phyloP scores from a whole-genome alignment of 345 rosid genomes.

The Salix dunnii region DNA sequence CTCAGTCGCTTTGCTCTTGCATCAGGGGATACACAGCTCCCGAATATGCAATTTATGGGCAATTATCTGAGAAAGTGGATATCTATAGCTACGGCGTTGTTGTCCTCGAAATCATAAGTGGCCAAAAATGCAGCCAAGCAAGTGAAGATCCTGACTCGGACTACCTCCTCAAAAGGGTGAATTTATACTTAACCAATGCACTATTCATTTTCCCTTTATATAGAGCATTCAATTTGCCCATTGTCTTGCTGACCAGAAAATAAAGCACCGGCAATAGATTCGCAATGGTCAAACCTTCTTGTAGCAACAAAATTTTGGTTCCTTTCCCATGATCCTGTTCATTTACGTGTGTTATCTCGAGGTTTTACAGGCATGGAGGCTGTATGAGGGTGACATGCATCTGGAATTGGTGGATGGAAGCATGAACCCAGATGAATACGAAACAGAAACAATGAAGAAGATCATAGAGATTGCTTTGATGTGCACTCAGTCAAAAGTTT shows the following conservation, averaged over 20 bases:
- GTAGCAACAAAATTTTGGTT: too few relatives aligned
- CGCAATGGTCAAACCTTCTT: too few relatives aligned
- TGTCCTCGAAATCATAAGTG: slow-evolving; percentile 39
- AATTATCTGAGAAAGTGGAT: slow-evolving; percentile 39
- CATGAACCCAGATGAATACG: slow-evolving; percentile 15
- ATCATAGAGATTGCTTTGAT: slow-evolving; percentile 29
- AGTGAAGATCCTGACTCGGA: slow-evolving; percentile 7
- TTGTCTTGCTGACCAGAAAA: too few relatives aligned
- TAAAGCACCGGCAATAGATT: too few relatives aligned
- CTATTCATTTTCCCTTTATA: slow-evolving; percentile 6
- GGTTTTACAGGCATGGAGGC: slow-evolving; percentile 30
- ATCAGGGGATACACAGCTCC: slow-evolving; percentile 48
- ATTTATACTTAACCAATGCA: background rate
- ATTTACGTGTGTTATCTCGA: background rate
- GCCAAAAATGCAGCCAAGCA: slow-evolving; percentile 23
- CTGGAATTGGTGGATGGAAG: slow-evolving; percentile 24
- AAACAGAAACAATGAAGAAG: slow-evolving; percentile 23
- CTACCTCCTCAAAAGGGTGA: slow-evolving; percentile 25
- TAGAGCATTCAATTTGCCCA: too few relatives aligned
- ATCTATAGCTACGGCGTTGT: slow-evolving; percentile 42
- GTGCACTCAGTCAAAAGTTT: slow-evolving; percentile 26
- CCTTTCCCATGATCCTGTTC: background rate
- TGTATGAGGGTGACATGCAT: slow-evolving; percentile 22
- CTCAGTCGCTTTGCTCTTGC: background rate
- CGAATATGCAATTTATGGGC: slow-evolving; percentile 41